phyloP scores from a whole-genome alignment of 495 filamentous ascomycete genomes.

The Hypoxylon intermedium region DNA sequence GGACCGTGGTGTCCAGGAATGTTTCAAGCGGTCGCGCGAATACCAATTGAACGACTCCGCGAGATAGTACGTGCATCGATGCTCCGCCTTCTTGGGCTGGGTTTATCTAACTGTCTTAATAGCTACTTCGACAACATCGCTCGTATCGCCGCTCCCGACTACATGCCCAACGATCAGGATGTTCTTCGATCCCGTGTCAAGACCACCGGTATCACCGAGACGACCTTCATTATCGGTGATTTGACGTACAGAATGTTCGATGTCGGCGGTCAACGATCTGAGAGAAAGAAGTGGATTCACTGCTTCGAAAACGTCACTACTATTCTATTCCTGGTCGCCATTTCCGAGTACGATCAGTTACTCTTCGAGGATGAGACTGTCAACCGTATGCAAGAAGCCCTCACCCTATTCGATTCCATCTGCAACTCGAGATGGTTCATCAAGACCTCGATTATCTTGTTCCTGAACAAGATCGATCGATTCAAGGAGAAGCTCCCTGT shows the following conservation, averaged over 20 bases:
- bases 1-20: constrained; percentile 93
- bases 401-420: constrained; percentile 98
- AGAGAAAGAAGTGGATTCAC: constrained; percentile 99
- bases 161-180: constrained; percentile 97
- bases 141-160: constrained; percentile 89
- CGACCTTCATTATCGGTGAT: constrained; percentile 96
- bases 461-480: constrained; percentile 99
- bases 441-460: constrained; percentile 98
- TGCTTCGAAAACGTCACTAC: constrained; percentile 99
- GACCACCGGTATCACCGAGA: constrained; percentile 99
- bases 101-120: constrained; percentile 42
- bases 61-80: constrained; percentile 81
- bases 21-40: constrained; percentile 92
- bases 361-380: constrained; percentile 93
- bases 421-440: constrained; percentile 99
- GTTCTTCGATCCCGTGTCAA: constrained; percentile 97
- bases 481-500: constrained; percentile 99
- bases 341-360: constrained; percentile 98
- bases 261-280: constrained; percentile 96
- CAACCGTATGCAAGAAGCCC: constrained; percentile 99
- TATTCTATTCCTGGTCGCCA: constrained; percentile 97
- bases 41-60: constrained; percentile 98
- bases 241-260: constrained; percentile 99
- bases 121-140: constrained; percentile 98
- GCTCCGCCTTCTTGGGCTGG: not conserved